Base-by-base conservation (phyloP, 2,329 filamentous ascomycete genomes). In the Alternaria novae-zelandiae region DNA sequence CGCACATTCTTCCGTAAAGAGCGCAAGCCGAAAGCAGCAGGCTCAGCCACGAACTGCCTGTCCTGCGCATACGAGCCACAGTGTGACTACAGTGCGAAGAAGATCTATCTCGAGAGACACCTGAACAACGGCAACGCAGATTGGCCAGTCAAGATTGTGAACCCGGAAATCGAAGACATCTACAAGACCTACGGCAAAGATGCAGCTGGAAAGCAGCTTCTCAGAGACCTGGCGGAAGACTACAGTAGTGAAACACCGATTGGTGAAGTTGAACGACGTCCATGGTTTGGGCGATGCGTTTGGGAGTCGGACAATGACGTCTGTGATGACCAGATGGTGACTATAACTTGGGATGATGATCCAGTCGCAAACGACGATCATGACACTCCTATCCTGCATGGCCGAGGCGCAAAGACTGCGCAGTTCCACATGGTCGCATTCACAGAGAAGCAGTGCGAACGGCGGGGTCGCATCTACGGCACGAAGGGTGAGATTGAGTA, bases 361-460 rank as follows among this genome's bases (percentile, higher is more conserved):
- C 82, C 82, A 0, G 68, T 83, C 3, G 51, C 26, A 10, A 58
- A 65, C 0, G 70, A 72, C 30, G 61, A 66, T 3, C 51, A 71
- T 10, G 71, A 68, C 2, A 28, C 47, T 8, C 63, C 64, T 5
- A 51, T 62, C 3, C 28, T 77, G 10, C 60, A 71, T 21, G 70
- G 70, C 60, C 84, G 89, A 23, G 88, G 88, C 2, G 88, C 93
- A 46, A 98, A 98, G 82, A 93, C 91, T 15, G 95, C 94, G 1
- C 89, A 89, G 2, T 92, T 98, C 77, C 95, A 98, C 80, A 97
- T 98, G 95, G 90, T 95, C 3, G 94, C 95, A 2, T 92, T 94
- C 65, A 97, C 94, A 0, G 89, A 92, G 75, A 90, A 91, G 75
- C 91, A 96, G 70, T 98, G 95, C 78, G 88, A 97, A 69, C 89